phyloP scores from a whole-genome alignment of 768 basidiomycete genomes.

The Saitozyma sp. region DNA sequence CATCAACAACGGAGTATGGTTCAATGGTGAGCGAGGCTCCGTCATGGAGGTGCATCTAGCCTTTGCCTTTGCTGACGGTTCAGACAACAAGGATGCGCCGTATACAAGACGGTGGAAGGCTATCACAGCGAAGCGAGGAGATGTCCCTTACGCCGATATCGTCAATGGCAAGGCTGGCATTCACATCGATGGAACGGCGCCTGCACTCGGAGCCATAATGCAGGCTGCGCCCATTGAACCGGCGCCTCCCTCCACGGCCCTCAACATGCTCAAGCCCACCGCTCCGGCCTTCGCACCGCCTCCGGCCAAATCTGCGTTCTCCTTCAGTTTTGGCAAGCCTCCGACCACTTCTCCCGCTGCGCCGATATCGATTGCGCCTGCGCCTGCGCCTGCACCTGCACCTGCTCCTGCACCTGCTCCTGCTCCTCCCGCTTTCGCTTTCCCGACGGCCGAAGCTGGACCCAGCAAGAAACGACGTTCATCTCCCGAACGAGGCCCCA shows the following conservation, averaged over 20 bases:
- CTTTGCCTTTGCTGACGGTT: background rate
- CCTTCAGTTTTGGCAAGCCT: background rate
- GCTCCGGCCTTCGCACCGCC: background rate
- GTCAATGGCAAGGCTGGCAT: slow-evolving; percentile 49
- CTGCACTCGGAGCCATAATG: too few species aligned
- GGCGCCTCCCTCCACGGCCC: slow-evolving; percentile 3
- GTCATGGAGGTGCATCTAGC: background rate
- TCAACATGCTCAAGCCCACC: background rate
- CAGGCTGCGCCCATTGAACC: slow-evolving; percentile 5
- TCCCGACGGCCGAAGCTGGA: background rate
- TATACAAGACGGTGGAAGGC: slow-evolving; percentile 40
- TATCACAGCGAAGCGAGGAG: slow-evolving; percentile 47
- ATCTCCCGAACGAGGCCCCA: too few species aligned
- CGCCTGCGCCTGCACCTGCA: background rate
- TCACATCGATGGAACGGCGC: slow-evolving; percentile 22
- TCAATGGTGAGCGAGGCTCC: slow-evolving; percentile 34
- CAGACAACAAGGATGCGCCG: slow-evolving; percentile 38
- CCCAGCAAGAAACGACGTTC: too few species aligned
- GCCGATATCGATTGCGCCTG: background rate
- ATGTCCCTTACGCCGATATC: slow-evolving; percentile 37
- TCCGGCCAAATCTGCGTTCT: background rate
- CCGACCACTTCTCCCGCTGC: background rate
- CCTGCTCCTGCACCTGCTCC: background rate
- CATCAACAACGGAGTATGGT: slow-evolving; percentile 35
- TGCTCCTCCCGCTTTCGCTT: slow-evolving; percentile 4